These are phyloP conservation scores for Bisporella sp. DNA, from an alignment of 2,329 filamentous ascomycete genomes.

Conservation along the genomic window DNA sequence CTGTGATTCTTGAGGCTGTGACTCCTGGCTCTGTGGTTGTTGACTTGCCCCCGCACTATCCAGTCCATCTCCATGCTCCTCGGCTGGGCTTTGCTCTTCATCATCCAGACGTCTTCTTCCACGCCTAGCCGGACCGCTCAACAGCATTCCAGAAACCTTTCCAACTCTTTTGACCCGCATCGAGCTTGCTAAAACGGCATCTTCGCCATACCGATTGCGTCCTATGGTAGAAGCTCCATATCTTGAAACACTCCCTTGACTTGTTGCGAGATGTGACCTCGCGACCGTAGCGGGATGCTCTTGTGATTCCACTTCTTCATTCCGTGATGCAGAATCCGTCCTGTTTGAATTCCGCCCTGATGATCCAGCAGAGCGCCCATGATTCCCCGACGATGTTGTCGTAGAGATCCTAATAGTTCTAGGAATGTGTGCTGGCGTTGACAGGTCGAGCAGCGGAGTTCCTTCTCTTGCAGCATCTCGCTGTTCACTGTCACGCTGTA, in stretches of 20 bases:
- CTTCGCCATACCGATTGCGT: slow-evolving; percentile 51
- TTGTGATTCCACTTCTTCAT: slow-evolving; percentile 16
- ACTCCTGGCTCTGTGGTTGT: slow-evolving; percentile 20
- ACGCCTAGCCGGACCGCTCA: slow-evolving; percentile 72
- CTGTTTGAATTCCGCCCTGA: slow-evolving; percentile 19
- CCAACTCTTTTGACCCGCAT: slow-evolving; percentile 72
- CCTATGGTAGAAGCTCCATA: slow-evolving; percentile 41
- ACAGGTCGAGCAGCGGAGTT: slow-evolving; percentile 19
- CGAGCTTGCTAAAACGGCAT: slow-evolving; percentile 61
- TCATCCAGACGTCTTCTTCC: slow-evolving; percentile 55
- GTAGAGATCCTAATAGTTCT: slow-evolving; percentile 24
- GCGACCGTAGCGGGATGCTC: slow-evolving; percentile 39
- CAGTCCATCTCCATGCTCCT: slow-evolving; percentile 26
- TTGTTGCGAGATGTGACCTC: slow-evolving; percentile 38
- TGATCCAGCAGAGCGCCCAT: slow-evolving; percentile 21
- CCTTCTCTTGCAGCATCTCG: slow-evolving; percentile 17
- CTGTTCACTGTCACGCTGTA: slow-evolving; percentile 17
- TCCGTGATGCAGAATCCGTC: slow-evolving; percentile 16
- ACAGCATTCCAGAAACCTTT: slow-evolving; percentile 67
- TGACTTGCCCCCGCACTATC: slow-evolving; percentile 24
- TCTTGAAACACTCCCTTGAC: slow-evolving; percentile 46
- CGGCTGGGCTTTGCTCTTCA: slow-evolving; percentile 33
- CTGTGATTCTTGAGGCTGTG: slow-evolving; percentile 20
- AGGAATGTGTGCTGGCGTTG: slow-evolving; percentile 24
- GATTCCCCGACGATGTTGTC: slow-evolving; percentile 15